Percentiles rank a stretch among this genome's conserved stretches.
These are phyloP conservation scores for Ambrosiella xylebori DNA, from an alignment of 2,329 filamentous ascomycete genomes.

Conservation along the genomic window DNA sequence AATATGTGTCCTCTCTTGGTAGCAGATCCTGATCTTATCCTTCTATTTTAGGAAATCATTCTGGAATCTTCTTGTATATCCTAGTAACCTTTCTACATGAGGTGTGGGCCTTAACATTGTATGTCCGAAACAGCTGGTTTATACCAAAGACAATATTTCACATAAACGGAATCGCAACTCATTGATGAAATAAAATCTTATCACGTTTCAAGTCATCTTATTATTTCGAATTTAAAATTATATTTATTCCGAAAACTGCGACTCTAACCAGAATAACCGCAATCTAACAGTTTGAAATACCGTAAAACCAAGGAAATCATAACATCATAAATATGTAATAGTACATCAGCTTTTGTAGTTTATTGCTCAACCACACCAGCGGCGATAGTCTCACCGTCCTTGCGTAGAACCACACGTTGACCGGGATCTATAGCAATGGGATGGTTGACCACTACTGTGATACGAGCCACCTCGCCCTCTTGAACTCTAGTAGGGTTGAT, in stretches of 20 bases:
- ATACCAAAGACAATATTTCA: too few species aligned
- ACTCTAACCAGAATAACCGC: too few species aligned
- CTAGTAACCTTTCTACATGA: neutral
- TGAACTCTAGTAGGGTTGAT: slow-evolving; percentile 74
- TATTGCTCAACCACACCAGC: slow-evolving; percentile 63
- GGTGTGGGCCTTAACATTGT: neutral
- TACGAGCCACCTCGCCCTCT: slow-evolving; percentile 58
- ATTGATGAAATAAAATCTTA: neutral
- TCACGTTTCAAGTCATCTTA: neutral
- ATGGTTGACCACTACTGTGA: slow-evolving; percentile 55
- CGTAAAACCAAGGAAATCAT: neutral
- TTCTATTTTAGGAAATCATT: slow-evolving; percentile 8
- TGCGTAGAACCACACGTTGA: slow-evolving; percentile 63
- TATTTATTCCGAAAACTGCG: too few species aligned
- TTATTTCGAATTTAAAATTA: neutral
- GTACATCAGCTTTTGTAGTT: neutral
- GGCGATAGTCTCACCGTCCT: slow-evolving; percentile 68
- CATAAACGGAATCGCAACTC: neutral
- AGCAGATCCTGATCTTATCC: neutral
- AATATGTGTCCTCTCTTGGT: slow-evolving; percentile 10
- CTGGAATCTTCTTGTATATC: slow-evolving; percentile 7
- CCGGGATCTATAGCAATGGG: slow-evolving; percentile 67
- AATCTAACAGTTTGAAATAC: neutral
- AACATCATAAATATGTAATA: neutral
- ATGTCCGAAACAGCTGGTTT: too few species aligned